phyloP scores from a whole-genome alignment of 805 yeast genomes.

The Hanseniaspora vineae region DNA sequence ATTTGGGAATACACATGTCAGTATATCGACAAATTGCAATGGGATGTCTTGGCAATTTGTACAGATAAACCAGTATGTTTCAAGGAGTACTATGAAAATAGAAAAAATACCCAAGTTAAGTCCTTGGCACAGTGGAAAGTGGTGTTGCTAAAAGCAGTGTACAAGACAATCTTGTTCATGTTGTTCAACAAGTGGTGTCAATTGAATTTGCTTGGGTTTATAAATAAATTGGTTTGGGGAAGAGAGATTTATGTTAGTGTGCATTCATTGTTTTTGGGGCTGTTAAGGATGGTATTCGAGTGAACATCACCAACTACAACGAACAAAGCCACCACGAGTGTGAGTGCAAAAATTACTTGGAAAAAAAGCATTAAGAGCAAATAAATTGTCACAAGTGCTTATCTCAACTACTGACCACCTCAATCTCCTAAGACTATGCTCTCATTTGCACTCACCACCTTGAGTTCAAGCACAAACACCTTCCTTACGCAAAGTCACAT shows the following conservation, averaged over 20 bases:
- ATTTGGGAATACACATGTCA: constrained; percentile 1
- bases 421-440: too few relatives aligned
- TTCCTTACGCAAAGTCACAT: too few relatives aligned
- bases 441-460: too few relatives aligned
- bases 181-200: constrained; percentile 4
- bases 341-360: too few relatives aligned
- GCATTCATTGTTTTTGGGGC: not conserved
- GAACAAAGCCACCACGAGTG: too few relatives aligned
- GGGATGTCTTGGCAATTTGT: constrained; percentile 1
- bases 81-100: not conserved
- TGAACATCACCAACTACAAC: too few relatives aligned
- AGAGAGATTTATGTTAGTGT: too few relatives aligned
- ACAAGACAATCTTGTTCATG: not conserved
- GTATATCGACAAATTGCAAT: not conserved
- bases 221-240: too few relatives aligned
- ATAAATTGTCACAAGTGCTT: too few relatives aligned
- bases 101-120: not conserved
- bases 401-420: too few relatives aligned
- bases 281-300: not conserved
- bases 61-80: constrained; percentile 4
- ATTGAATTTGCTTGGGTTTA: not conserved
- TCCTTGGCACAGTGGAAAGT: not conserved
- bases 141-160: not conserved
- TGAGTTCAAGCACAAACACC: too few relatives aligned
- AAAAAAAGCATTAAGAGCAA: too few relatives aligned